Conservation (phyloP, 148 eudicot genomes). For the Spergularia bocconei region DNA sequence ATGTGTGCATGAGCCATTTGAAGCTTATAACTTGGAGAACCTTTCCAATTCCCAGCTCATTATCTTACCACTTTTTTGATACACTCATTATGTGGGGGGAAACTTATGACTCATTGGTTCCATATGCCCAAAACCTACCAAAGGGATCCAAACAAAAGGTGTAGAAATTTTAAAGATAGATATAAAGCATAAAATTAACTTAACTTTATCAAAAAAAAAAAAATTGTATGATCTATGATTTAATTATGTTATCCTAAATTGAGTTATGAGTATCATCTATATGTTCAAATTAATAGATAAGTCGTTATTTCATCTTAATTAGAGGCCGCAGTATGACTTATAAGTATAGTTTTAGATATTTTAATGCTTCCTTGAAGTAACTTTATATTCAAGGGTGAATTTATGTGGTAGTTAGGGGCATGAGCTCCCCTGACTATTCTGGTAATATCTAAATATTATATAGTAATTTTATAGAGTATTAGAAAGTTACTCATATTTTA, state of each 20-base stretch:
- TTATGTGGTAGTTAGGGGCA: no score
- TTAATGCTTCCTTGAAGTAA: no score
- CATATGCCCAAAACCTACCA: conserved; percentile 37
- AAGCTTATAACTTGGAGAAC: conserved; percentile 30
- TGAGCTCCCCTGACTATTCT: no score
- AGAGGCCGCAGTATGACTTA: no score
- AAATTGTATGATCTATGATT: neutral
- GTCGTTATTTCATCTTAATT: no score
- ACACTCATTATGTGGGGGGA: conserved; percentile 24
- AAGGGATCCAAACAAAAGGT: conserved; percentile 35
- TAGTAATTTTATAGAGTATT: no score
- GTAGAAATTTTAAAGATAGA: neutral
- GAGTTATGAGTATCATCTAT: no score
- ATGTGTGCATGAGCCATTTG: conserved; percentile 31
- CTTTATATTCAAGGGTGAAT: no score
- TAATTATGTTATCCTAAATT: neutral
- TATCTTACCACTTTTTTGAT: conserved; percentile 29
- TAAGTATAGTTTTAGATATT: no score
- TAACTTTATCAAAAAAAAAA: conserved; percentile 13
- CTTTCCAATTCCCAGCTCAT: conserved; percentile 20
- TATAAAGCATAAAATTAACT: conserved; percentile 25
- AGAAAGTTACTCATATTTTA: no score
- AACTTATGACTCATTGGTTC: conserved; percentile 38
- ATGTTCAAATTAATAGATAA: no score
- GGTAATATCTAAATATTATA: no score